Percentiles rank a stretch among this genome's conserved stretches.
These are phyloP conservation scores for Stemphylium vesicarium DNA, from an alignment of 2,329 filamentous ascomycete genomes.

Conservation along the genomic window DNA sequence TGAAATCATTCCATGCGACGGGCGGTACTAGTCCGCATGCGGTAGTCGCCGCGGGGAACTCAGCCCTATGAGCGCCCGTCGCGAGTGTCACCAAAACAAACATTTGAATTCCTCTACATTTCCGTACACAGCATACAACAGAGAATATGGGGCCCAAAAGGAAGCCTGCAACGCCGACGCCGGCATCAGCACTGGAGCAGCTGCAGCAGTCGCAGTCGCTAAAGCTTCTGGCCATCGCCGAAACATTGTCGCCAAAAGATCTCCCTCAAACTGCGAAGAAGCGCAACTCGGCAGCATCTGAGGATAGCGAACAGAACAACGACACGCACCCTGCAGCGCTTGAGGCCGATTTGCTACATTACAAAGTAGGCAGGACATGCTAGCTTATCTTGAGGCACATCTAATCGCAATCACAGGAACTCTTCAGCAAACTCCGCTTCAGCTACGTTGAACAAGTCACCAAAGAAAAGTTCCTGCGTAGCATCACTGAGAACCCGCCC, in stretches of 20 bases:
- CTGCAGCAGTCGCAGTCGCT: slow-evolving; percentile 67
- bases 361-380: slow-evolving; percentile 62
- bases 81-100: slow-evolving; percentile 39
- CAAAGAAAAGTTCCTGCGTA: slow-evolving; percentile 95
- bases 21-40: slow-evolving; percentile 8
- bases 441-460: slow-evolving; percentile 98
- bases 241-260: slow-evolving; percentile 69
- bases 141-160: slow-evolving; percentile 35
- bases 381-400: not conserved
- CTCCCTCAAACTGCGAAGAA: slow-evolving; percentile 48
- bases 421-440: slow-evolving; percentile 95
- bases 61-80: slow-evolving; percentile 20
- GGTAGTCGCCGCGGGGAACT: slow-evolving; percentile 30
- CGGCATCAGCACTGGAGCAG: slow-evolving; percentile 54
- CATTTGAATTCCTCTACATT: slow-evolving; percentile 15
- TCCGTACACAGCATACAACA: slow-evolving; percentile 2
- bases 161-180: slow-evolving; percentile 30
- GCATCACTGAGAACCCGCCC: slow-evolving; percentile 89
- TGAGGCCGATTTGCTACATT: slow-evolving; percentile 84
- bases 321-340: slow-evolving; percentile 72
- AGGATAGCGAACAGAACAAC: slow-evolving; percentile 70
- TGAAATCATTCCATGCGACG: slow-evolving; percentile 10
- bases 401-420: slow-evolving; percentile 62
- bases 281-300: slow-evolving; percentile 66
- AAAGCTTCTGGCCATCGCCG: slow-evolving; percentile 77